These are phyloP conservation scores for Neophaeococcomyces aloes DNA, from an alignment of 2,329 filamentous ascomycete genomes.

Conservation along the genomic window DNA sequence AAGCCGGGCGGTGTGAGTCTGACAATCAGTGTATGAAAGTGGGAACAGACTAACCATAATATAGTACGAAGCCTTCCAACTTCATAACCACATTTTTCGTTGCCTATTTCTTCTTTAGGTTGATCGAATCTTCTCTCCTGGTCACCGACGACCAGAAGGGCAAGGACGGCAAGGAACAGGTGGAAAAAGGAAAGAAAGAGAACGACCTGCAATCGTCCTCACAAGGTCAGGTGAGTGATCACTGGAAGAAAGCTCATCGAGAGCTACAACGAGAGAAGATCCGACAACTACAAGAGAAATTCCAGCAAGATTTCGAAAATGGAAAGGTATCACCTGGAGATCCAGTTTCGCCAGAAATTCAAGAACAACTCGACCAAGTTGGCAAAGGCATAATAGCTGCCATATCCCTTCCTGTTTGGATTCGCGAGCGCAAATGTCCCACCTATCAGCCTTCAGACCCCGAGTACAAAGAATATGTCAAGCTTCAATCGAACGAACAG, in stretches of 20 bases:
- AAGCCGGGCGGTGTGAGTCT: constrained; percentile 13
- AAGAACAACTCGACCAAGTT: not conserved
- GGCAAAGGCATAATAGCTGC: not conserved
- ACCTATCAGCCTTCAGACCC: constrained; percentile 15
- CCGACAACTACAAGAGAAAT: not conserved
- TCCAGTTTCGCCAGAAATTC: not conserved
- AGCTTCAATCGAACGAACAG: constrained; percentile 16
- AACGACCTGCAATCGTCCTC: not conserved
- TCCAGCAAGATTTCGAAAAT: constrained; percentile 1
- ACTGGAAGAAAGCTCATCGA: constrained; percentile 7
- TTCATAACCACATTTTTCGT: constrained; percentile 16
- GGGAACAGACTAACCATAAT: not conserved
- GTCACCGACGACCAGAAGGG: not conserved
- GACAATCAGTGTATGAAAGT: not conserved
- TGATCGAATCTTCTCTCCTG: constrained; percentile 2
- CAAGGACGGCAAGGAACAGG: not conserved
- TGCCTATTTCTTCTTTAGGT: constrained; percentile 14
- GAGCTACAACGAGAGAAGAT: no score
- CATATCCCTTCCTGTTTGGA: constrained; percentile 18
- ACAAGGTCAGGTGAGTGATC: constrained; percentile 1
- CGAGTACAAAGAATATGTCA: constrained; percentile 17
- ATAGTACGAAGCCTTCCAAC: constrained; percentile 13
- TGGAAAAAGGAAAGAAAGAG: constrained; percentile 7
- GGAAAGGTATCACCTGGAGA: not conserved
- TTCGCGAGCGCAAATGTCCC: constrained; percentile 9